Evolutionary conservation across 371 early-diverging fungal genomes (phyloP), one percentile per base, ranked within the genome.

Genomic region (Mortierella sp.): DNA sequence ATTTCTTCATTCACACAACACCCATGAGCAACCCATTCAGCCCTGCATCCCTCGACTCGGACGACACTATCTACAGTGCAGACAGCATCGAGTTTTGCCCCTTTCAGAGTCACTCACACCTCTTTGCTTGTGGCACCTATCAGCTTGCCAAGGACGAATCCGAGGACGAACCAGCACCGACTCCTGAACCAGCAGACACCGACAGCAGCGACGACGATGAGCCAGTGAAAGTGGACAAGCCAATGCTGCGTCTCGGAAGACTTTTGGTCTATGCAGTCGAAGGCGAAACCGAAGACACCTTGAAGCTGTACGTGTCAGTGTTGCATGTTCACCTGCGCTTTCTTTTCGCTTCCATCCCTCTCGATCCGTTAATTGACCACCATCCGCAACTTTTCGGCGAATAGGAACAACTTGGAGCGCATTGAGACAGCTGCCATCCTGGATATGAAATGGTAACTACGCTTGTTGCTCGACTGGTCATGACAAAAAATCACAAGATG

Each of bases 81-180:
- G 97, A 97, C 88, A 91, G 95, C 4, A 91, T 93, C 24, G 97
- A 97, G 86, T 95, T 95, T 82, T 94, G 95, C 80, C 97, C 97
- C 1, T 88, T 92, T 46, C 46, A 75, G 26, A 87, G 78, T 24
- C 81, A 88, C 61, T 71, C 84, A 5, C 85, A 91, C 40, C 84
- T 92, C 34, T 80, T 95, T 8, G 94, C 92, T 21, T 93, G 95
- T 54, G 97, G 96, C 2, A 97, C 97, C 1, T 97, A 97, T 81
- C 96, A 97, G 81, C 90, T 97, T 10, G 76, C 78, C 11, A 86
- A 88, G 67, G 87, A 83, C 72, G 82, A 86, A 46, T 48, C 81
- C 11, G 87, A 87, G 71, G 81, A 83, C 5, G 59, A 53, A 19
- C n/a, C 74, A 13, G 86, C 80, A 4, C 80, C 89, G 34, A 73